Evolutionary conservation across 106 monocot species (phyloP).

Genomic region (Dendrobium nobile): DNA sequence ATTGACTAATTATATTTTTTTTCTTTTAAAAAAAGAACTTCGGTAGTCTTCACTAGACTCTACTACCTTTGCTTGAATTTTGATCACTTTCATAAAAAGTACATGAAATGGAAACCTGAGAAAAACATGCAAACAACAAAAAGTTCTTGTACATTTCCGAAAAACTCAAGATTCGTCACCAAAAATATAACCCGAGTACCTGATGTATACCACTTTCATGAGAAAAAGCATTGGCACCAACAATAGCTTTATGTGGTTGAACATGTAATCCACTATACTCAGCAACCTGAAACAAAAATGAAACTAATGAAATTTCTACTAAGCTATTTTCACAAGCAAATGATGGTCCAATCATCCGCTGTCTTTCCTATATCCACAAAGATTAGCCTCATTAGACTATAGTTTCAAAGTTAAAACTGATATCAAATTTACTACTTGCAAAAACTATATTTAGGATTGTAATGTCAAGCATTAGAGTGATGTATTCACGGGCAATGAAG

Average conservation of each 20-base stretch:
- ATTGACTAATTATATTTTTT: no score
- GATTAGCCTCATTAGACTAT: background rate
- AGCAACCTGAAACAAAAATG: constrained; percentile 42
- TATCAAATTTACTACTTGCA: background rate
- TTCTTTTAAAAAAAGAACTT: no score
- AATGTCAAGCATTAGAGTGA: background rate
- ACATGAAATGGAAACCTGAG: no score
- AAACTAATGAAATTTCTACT: background rate
- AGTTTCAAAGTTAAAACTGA: background rate
- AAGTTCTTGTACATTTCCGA: no score
- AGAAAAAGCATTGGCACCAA: constrained; percentile 80
- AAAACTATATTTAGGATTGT: background rate
- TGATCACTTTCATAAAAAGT: no score
- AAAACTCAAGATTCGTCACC: background rate
- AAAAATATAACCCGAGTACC: constrained; percentile 14
- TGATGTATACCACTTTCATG: constrained; percentile 89
- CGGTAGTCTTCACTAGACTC: no score
- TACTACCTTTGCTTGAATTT: no score
- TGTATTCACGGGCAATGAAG: background rate
- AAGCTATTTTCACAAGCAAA: background rate
- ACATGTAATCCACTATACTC: constrained; percentile 79
- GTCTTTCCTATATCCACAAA: background rate
- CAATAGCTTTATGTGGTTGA: constrained; percentile 95
- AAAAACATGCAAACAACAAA: no score
- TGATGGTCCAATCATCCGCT: background rate